Conservation (phyloP, 2,329 filamentous ascomycete species). For the Celoporthe dispersa region DNA sequence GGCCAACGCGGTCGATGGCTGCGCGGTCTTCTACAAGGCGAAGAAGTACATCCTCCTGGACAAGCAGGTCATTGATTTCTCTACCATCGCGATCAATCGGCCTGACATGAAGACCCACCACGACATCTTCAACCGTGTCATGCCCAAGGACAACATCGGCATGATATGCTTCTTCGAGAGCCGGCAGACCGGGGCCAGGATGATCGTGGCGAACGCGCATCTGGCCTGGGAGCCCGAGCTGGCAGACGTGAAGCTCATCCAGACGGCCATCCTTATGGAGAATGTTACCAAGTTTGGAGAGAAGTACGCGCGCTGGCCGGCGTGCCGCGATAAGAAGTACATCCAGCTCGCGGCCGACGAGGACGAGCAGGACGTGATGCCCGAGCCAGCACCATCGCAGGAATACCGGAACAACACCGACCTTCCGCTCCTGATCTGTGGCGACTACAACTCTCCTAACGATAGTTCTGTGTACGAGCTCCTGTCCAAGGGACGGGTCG, state of each 20-base stretch:
- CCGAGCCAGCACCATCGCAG: conserved; percentile 77
- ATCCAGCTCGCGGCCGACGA: conserved; percentile 51
- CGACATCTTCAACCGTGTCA: conserved; percentile 97
- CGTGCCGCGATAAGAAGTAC: conserved; percentile 80
- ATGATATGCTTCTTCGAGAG: conserved; percentile 93
- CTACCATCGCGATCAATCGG: conserved; percentile 87
- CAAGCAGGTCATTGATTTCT: conserved; percentile 92
- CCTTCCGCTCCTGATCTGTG: conserved; percentile 88
- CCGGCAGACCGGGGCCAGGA: conserved; percentile 81
- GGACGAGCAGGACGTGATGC: conserved; percentile 57
- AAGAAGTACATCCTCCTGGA: conserved; percentile 93
- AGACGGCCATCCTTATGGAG: conserved; percentile 95
- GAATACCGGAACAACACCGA: conserved; percentile 86
- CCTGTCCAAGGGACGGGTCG: conserved; percentile 77
- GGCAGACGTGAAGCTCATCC: conserved; percentile 94
- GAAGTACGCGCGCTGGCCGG: conserved; percentile 77
- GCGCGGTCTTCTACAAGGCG: conserved; percentile 94
- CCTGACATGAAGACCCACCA: conserved; percentile 97
- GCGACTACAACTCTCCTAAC: conserved; percentile 91
- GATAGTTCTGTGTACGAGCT: conserved; percentile 92
- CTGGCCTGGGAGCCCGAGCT: conserved; percentile 91
- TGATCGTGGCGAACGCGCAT: conserved; percentile 94
- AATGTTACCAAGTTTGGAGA: conserved; percentile 85
- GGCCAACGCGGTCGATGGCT: conserved; percentile 89
- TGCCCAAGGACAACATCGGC: conserved; percentile 97